Evolutionary conservation across 805 yeast species (phyloP).

Genomic region (Schizosaccharomyces osmophilus): DNA sequence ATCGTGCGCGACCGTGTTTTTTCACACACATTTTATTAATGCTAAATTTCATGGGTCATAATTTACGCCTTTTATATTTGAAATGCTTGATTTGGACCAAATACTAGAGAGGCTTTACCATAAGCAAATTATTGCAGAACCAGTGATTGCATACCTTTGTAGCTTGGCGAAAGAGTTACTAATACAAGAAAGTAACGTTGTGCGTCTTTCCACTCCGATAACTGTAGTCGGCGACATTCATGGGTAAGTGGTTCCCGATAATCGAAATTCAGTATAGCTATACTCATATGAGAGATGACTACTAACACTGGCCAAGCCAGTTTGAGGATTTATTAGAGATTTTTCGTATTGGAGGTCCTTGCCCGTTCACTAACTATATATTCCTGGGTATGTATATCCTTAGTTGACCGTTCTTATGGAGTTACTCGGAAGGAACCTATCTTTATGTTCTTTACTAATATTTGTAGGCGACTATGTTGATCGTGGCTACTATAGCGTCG

Average conservation of each 20-base stretch:
- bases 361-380: slow-evolving; percentile 52
- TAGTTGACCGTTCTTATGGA: slow-evolving; percentile 37
- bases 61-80: not conserved
- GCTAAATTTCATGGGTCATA: no score
- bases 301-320: slow-evolving; percentile 42
- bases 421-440: slow-evolving; percentile 78
- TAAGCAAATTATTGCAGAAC: slow-evolving; percentile 45
- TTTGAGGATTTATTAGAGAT: slow-evolving; percentile 68
- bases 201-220: slow-evolving; percentile 84
- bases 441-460: slow-evolving; percentile 77
- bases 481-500: slow-evolving; percentile 81
- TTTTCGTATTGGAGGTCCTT: slow-evolving; percentile 65
- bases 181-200: slow-evolving; percentile 79
- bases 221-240: slow-evolving; percentile 72
- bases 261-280: not conserved
- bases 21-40: no score
- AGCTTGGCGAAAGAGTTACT: slow-evolving; percentile 49
- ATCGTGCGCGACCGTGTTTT: no score
- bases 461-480: slow-evolving; percentile 80
- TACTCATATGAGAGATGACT: not conserved
- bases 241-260: not conserved
- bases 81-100: slow-evolving; percentile 29
- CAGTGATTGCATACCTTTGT: slow-evolving; percentile 46
- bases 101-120: slow-evolving; percentile 42
- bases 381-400: slow-evolving; percentile 20